Evolutionary conservation across 257 asterid genomes (phyloP), one percentile per base, ranked within the genome.

Genomic region (Lycium ferocissimum): DNA sequence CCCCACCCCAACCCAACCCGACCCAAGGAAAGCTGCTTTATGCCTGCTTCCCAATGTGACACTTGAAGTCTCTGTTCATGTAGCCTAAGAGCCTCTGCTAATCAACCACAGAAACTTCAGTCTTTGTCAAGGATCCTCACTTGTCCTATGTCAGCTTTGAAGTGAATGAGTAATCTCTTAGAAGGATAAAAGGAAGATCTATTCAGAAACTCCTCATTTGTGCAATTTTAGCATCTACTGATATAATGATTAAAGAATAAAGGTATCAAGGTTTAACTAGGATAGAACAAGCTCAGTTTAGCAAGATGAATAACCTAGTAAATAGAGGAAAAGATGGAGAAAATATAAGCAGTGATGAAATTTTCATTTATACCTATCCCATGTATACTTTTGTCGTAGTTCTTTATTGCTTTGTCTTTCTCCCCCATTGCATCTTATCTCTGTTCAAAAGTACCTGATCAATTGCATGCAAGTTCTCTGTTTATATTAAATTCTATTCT

Each of bases 241-340:
- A 51, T 35, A 76, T 26, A 51, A 76, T 51, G 81, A 75, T 75
- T 43, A 75, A 49, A 69, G 26, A 6, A 69, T 14, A 69, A 15
- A 51, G n/a, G 1, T 51, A 9, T 22, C 62, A 22, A 76, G 81
- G 63, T 20, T 9, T 51, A 22, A 76, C 51, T 22, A 76, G 47
- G 62, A 76, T 76, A 75, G n/a, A 51, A 18, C 47, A 51, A 76
- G 63, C 51, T 76, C 63, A 76, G 82, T 76, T 38, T 51, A 51
- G 59, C 13, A 51, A 51, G 61, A 14, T n/a, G 4, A 76, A 76
- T 51, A 45, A 26, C 82, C 63, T 26, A 9, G 15, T 51, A 51
- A 13, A 76, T 76, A 51, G 82, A 51, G 82, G 47, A 76, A 76
- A 72, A 76, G 47, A 76, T 26, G 63, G 47, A 76, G 7, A 7